These are phyloP conservation scores for Syncephalastrum contaminatum DNA, from an alignment of 371 early-diverging fungal genomes.

Conservation along the genomic window DNA sequence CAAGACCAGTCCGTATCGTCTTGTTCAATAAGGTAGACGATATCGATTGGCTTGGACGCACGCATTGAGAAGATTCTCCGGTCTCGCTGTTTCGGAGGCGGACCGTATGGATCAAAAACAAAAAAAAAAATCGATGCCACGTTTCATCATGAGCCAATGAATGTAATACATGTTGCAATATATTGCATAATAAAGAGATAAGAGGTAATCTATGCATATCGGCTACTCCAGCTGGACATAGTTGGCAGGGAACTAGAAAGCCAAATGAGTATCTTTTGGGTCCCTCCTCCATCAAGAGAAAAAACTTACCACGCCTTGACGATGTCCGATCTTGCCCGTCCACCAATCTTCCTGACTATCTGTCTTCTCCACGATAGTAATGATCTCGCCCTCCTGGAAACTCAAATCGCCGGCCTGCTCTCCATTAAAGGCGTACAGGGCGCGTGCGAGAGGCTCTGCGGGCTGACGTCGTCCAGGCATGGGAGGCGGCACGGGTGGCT, in stretches of 20 bases:
- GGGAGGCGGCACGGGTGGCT: constrained; percentile 20
- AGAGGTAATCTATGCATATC: no score
- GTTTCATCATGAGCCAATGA: no score
- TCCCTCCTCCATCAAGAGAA: background rate
- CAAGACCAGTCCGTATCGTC: constrained; percentile 29
- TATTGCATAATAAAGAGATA: no score
- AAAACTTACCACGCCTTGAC: constrained; percentile 58
- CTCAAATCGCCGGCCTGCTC: constrained; percentile 70
- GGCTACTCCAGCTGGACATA: constrained; percentile 60
- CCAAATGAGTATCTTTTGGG: background rate
- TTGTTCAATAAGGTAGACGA: background rate
- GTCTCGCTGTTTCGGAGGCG: background rate
- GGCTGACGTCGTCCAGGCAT: constrained; percentile 32
- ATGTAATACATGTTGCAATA: no score
- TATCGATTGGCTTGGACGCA: no score
- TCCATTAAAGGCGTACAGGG: constrained; percentile 72
- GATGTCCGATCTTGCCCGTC: constrained; percentile 66
- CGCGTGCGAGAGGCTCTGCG: constrained; percentile 51
- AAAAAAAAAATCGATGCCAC: no score
- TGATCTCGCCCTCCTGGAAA: constrained; percentile 74
- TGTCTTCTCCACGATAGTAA: constrained; percentile 62
- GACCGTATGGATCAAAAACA: no score
- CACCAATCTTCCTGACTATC: constrained; percentile 80
- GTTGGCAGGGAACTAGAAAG: constrained; percentile 73
- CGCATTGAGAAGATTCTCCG: no score